A percentile compares a stretch with the other conserved stretches of the same genome.
These are phyloP conservation scores for Verbena officinalis DNA, from an alignment of 257 asterid species.

Conservation along the genomic window DNA sequence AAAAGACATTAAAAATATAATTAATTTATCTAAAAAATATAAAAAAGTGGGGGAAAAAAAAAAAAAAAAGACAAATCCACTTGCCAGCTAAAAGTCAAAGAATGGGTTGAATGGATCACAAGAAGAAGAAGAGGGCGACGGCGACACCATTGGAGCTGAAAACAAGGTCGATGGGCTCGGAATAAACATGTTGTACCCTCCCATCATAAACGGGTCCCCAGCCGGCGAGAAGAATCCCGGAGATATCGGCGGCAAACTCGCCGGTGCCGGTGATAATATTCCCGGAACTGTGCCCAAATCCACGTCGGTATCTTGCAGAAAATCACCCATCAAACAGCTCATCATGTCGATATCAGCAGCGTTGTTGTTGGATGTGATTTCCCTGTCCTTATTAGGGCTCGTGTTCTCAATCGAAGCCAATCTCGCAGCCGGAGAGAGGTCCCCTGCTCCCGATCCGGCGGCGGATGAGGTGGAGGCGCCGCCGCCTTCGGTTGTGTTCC, in stretches of 20 bases:
- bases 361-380: not conserved
- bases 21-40: constrained; percentile 3
- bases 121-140: constrained; percentile 54
- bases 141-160: constrained; percentile 73
- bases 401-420: constrained; percentile 71
- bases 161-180: constrained; percentile 77
- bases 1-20: constrained; percentile 22
- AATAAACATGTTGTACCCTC: constrained; percentile 60
- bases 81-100: constrained; percentile 65
- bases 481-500: constrained; percentile 47
- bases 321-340: constrained; percentile 33
- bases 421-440: constrained; percentile 87
- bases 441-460: constrained; percentile 36
- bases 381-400: constrained; percentile 52
- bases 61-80: constrained; percentile 1
- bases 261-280: constrained; percentile 86
- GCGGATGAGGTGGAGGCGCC: constrained; percentile 27
- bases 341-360: not conserved
- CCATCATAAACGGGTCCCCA: constrained; percentile 54
- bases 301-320: constrained; percentile 44
- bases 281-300: constrained; percentile 68
- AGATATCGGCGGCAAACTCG: constrained; percentile 57
- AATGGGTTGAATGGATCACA: constrained; percentile 62
- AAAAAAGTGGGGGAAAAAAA: not conserved
- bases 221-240: constrained; percentile 86